phyloP scores from a whole-genome alignment of 2,329 filamentous ascomycete genomes.

The Acrocalymma vagum region DNA sequence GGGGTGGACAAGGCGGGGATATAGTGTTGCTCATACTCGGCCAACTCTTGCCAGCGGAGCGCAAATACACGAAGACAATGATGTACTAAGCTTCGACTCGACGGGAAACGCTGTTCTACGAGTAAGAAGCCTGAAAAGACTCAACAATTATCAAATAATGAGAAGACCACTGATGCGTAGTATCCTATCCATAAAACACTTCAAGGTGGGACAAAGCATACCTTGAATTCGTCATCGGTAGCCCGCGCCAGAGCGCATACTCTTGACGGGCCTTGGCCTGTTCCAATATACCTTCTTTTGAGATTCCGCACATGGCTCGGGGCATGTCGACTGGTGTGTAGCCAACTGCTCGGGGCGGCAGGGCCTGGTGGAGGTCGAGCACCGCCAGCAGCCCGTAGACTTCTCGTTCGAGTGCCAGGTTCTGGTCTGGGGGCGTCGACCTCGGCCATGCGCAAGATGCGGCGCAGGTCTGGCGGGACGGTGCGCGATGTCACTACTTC shows the following conservation, averaged over 20 bases:
- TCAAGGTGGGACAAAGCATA: slow-evolving; percentile 20
- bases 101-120: slow-evolving; percentile 38
- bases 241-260: slow-evolving; percentile 34
- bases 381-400: slow-evolving; percentile 29
- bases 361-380: slow-evolving; percentile 52
- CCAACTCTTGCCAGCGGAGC: slow-evolving; percentile 63
- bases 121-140: slow-evolving; percentile 31
- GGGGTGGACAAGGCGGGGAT: slow-evolving; percentile 60
- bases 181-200: not conserved
- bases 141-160: slow-evolving; percentile 17
- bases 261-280: slow-evolving; percentile 14
- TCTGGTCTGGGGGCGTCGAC: slow-evolving; percentile 56
- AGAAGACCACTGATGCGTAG: slow-evolving; percentile 2
- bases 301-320: slow-evolving; percentile 23
- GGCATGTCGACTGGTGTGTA: slow-evolving; percentile 42
- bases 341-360: slow-evolving; percentile 57
- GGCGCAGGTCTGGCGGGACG: slow-evolving; percentile 54
- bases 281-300: slow-evolving; percentile 21
- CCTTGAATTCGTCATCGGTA: slow-evolving; percentile 36
- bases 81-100: slow-evolving; percentile 57
- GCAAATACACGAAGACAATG: slow-evolving; percentile 63
- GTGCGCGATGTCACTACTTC: slow-evolving; percentile 51
- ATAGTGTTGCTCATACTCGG: slow-evolving; percentile 65
- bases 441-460: slow-evolving; percentile 55
- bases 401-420: slow-evolving; percentile 43